Percentiles rank a stretch among this genome's conserved stretches.
These are phyloP conservation scores for Schizothecium vesticola DNA, from an alignment of 495 filamentous ascomycete species.

Conservation along the genomic window DNA sequence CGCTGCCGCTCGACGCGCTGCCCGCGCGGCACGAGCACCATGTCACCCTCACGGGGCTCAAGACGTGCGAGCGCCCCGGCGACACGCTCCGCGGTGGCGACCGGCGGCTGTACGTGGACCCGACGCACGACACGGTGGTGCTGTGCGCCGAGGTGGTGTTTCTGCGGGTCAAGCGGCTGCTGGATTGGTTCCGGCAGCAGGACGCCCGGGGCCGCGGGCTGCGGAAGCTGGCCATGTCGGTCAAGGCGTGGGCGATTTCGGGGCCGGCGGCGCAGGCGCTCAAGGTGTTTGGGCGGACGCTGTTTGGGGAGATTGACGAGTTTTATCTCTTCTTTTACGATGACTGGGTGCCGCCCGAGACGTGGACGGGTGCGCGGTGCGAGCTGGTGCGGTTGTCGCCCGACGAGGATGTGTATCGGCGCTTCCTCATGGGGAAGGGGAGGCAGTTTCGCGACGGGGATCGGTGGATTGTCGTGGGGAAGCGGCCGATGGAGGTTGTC, in stretches of 20 bases:
- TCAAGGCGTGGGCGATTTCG: constrained; percentile 56
- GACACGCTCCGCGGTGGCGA: constrained; percentile 8
- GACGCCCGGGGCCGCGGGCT: constrained; percentile 39
- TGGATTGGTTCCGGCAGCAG: constrained; percentile 22
- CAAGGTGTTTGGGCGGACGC: constrained; percentile 20
- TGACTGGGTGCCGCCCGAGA: constrained; percentile 17
- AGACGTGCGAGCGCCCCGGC: constrained; percentile 16
- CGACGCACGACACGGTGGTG: constrained; percentile 25
- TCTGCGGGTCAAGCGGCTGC: constrained; percentile 15
- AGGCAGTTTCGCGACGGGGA: constrained; percentile 23
- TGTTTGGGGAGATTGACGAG: constrained; percentile 25
- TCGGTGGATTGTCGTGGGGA: constrained; percentile 27
- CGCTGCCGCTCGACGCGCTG: constrained; percentile 22
- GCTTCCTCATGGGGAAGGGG: constrained; percentile 19
- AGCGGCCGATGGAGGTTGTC: constrained; percentile 19
- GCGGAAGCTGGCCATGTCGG: constrained; percentile 54
- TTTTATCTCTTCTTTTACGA: constrained; percentile 25
- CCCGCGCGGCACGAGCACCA: background rate
- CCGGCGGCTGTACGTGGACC: constrained; percentile 27
- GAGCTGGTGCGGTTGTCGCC: constrained; percentile 11
- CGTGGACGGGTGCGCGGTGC: constrained; percentile 18
- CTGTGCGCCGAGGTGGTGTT: constrained; percentile 25
- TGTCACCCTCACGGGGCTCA: background rate
- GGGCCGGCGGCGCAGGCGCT: constrained; percentile 20
- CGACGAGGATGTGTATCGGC: constrained; percentile 18